Evolutionary conservation across 345 rosid genomes (phyloP).

Genomic region (Trapa bicornis): DNA sequence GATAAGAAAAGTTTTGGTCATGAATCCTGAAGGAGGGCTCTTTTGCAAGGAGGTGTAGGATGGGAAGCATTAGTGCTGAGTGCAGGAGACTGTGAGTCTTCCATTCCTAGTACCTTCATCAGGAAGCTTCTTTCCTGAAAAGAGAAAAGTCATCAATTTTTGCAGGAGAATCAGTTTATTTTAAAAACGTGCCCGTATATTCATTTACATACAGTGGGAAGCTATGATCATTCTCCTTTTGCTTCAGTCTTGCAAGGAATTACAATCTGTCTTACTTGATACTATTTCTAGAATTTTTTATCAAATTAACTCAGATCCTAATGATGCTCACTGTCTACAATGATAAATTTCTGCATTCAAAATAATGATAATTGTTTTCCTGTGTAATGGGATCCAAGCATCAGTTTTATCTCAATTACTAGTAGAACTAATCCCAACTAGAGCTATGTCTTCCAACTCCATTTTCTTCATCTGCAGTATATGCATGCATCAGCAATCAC

Average conservation of each 20-base stretch:
- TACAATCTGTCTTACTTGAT: background rate
- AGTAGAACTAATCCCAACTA: background rate
- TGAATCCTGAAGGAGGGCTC: constrained; percentile 88
- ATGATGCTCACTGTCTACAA: background rate
- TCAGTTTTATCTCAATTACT: background rate
- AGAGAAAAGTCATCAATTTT: constrained; percentile 2
- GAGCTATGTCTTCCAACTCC: background rate
- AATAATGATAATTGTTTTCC: background rate
- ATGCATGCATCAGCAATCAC: background rate
- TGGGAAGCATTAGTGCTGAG: constrained; percentile 49
- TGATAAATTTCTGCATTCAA: background rate
- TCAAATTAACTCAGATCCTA: background rate
- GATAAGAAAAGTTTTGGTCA: constrained; percentile 15
- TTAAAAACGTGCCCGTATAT: no score
- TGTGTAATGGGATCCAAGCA: background rate
- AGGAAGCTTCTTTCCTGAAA: constrained; percentile 90
- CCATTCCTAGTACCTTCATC: constrained; percentile 84
- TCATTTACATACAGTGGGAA: no score
- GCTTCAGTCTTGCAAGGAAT: background rate
- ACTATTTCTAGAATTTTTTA: background rate
- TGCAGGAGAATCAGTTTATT: background rate
- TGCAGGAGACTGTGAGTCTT: constrained; percentile 45
- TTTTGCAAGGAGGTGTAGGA: constrained; percentile 87
- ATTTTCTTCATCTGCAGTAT: background rate
- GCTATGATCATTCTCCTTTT: background rate